phyloP scores from a whole-genome alignment of 805 yeast genomes.

The Scheffersomyces coipomensis region DNA sequence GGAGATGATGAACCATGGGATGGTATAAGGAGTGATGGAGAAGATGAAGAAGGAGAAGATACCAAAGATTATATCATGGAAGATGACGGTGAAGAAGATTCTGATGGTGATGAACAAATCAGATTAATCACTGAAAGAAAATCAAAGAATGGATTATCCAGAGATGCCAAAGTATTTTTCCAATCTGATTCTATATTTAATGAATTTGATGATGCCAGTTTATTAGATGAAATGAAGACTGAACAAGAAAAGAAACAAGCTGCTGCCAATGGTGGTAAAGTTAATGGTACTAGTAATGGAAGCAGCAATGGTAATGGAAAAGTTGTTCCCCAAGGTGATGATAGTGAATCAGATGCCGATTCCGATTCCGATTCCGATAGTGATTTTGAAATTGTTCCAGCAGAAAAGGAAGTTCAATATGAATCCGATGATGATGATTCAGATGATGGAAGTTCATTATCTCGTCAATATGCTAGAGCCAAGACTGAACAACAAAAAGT shows the following conservation, averaged over 20 bases:
- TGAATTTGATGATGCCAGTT: slow-evolving; percentile 46
- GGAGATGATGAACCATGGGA: slow-evolving; percentile 77
- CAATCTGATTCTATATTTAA: slow-evolving; percentile 40
- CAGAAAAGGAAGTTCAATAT: slow-evolving; percentile 18
- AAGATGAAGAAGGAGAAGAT: slow-evolving; percentile 28
- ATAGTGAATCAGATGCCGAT: slow-evolving; percentile 42
- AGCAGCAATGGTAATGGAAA: neutral
- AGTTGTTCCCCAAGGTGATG: slow-evolving; percentile 5
- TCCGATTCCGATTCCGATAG: slow-evolving; percentile 30
- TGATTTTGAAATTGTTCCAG: slow-evolving; percentile 45
- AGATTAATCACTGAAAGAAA: slow-evolving; percentile 51
- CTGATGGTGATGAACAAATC: slow-evolving; percentile 74
- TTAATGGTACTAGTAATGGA: neutral
- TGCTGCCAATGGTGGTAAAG: neutral
- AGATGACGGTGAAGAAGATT: slow-evolving; percentile 40
- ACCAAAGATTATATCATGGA: slow-evolving; percentile 47
- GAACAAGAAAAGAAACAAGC: slow-evolving; percentile 8
- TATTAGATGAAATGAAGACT: slow-evolving; percentile 39
- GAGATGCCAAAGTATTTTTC: slow-evolving; percentile 36
- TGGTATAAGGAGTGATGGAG: slow-evolving; percentile 57
- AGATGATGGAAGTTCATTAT: slow-evolving; percentile 47
- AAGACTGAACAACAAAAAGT: slow-evolving; percentile 60
- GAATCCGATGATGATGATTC: slow-evolving; percentile 30
- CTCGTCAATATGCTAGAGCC: slow-evolving; percentile 34
- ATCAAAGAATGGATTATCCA: slow-evolving; percentile 30